phyloP scores from a whole-genome alignment of 129 eudicot species.

The Tagetes patula region DNA sequence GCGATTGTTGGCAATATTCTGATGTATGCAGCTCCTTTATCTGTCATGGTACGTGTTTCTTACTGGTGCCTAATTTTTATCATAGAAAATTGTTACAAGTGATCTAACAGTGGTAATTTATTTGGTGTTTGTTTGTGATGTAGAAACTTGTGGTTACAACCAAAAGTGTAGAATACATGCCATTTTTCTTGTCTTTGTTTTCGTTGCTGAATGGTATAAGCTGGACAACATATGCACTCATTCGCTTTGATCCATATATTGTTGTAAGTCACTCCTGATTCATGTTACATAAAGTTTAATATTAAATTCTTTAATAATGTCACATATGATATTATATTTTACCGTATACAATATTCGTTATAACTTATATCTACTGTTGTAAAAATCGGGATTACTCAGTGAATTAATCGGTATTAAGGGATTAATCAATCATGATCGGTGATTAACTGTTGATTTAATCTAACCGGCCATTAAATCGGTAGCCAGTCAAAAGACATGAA shows the following conservation, averaged over 20 bases:
- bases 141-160: conserved; percentile 83
- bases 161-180: conserved; percentile 90
- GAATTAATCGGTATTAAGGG: no score
- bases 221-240: conserved; percentile 78
- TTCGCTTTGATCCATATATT: conserved; percentile 66
- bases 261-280: conserved; percentile 39
- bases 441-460: no score
- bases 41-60: conserved; percentile 64
- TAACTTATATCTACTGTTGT: no score
- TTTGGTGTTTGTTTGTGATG: conserved; percentile 18
- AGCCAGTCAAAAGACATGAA: no score
- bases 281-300: no score
- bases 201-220: conserved; percentile 64
- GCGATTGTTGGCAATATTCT: conserved; percentile 57
- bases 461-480: no score
- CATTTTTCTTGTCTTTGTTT: conserved; percentile 66
- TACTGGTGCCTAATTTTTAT: not conserved
- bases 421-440: no score
- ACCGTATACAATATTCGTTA: no score
- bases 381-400: no score
- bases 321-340: no score
- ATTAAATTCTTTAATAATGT: no score
- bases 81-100: not conserved
- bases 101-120: not conserved
- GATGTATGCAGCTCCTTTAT: conserved; percentile 90